Evolutionary conservation across 2,329 filamentous ascomycete species (phyloP), one percentile per base, ranked within the genome.

Genomic region (Trichothecium sympodiale): DNA sequence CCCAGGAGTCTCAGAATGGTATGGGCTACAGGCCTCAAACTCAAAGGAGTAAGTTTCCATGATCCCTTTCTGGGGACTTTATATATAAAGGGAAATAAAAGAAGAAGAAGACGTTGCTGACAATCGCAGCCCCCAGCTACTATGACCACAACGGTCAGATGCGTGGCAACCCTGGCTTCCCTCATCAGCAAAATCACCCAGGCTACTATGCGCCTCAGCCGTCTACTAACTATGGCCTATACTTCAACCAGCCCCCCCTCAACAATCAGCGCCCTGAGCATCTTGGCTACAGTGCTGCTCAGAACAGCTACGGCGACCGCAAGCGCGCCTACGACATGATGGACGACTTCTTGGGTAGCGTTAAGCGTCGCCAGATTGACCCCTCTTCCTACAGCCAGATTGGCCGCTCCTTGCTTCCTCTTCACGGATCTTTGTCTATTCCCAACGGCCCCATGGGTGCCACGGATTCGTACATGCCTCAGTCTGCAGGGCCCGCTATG

Each of bases 281-380:
- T 52, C 67, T 82, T 41, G 71, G 71, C 43, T 80, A 81, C 52
- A 69, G 76, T 39, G 55, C 61, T 35, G 54, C 54, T 26, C 25
- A 10, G 14, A 49, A 55, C 16, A 55, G 54, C 25, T 64, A 81
- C 51, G 84, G 89, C 52, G 72, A 77, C 46, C 77, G 83, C 52
- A 91, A 89, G 64, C 84, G 87, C 42, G 77, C 77, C n/a, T 84
- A 81, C 47, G 87, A 95, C 51, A 83, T 84, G 39, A 67, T 95
- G 40, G 89, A 94, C 53, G 86, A 94, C 55, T 94, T 96, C 64
- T 94, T 96, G 46, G 85, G 83, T 46, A 86, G 84, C 54, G 79
- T 87, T 47, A 96, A 95, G 70, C 84, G 88, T 50, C 83, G 87
- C 52, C 79, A 87, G 49, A 83, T 96, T 46, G 86, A 96, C 55